A percentile compares a stretch with the other conserved stretches of the same genome.
Evolutionary conservation across 768 basidiomycete genomes (phyloP).

Genomic region (Paxillus involutus): DNA sequence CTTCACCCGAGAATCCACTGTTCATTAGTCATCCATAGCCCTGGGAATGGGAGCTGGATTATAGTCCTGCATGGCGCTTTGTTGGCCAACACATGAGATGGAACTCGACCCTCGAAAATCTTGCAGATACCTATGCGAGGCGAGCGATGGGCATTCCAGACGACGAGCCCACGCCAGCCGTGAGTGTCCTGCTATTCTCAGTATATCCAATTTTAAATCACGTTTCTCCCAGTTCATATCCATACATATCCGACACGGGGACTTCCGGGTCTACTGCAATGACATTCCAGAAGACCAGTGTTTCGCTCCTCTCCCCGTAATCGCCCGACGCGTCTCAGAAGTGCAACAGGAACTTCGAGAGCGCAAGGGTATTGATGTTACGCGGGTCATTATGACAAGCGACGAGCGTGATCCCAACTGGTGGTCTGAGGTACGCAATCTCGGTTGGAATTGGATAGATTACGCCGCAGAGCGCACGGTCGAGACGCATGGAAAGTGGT

Average conservation of each 20-base stretch:
- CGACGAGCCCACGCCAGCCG: slow-evolving; percentile 45
- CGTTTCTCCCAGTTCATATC: slow-evolving; percentile 46
- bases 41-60: slow-evolving; percentile 56
- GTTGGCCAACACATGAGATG: slow-evolving; percentile 55
- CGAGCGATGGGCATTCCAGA: slow-evolving; percentile 40
- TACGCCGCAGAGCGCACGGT: slow-evolving; percentile 43
- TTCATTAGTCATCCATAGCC: slow-evolving; percentile 33
- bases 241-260: slow-evolving; percentile 56
- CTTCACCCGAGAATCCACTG: neutral
- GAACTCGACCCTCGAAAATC: slow-evolving; percentile 38
- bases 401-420: slow-evolving; percentile 58
- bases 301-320: slow-evolving; percentile 53
- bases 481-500: slow-evolving; percentile 51
- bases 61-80: slow-evolving; percentile 57
- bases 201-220: neutral
- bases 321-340: slow-evolving; percentile 55
- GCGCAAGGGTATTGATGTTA: slow-evolving; percentile 44
- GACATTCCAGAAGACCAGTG: slow-evolving; percentile 43
- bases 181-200: slow-evolving; percentile 24
- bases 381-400: slow-evolving; percentile 62
- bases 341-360: slow-evolving; percentile 48
- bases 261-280: slow-evolving; percentile 50
- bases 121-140: slow-evolving; percentile 48
- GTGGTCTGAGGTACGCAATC: slow-evolving; percentile 51
- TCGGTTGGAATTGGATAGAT: slow-evolving; percentile 55